Percentiles rank a stretch among this genome's conserved stretches.
Evolutionary conservation across 345 rosid genomes (phyloP).

Genomic region (Eucalyptus albens): DNA sequence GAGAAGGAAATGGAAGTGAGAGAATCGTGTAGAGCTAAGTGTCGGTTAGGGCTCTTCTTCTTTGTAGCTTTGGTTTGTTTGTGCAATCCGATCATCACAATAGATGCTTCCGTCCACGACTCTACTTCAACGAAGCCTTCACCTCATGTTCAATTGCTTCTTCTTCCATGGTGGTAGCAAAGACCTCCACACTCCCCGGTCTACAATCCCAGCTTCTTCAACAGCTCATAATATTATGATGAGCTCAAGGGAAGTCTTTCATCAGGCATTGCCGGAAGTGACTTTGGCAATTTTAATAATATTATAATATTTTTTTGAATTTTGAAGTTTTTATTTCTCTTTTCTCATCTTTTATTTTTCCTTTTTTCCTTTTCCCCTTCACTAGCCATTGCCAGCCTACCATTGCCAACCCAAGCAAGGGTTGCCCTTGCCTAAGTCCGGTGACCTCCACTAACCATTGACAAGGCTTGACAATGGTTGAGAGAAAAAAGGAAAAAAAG

Average conservation of each 20-base stretch:
- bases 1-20: neutral
- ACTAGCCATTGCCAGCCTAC: too few species aligned
- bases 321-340: too few species aligned
- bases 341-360: too few species aligned
- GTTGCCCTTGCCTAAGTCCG: too few species aligned
- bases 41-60: neutral
- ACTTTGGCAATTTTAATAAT: too few species aligned
- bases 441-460: too few species aligned
- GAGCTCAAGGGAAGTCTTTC: slow-evolving; percentile 52
- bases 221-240: slow-evolving; percentile 10
- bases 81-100: slow-evolving; percentile 2
- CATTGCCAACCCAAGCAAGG: too few species aligned
- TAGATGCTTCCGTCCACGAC: slow-evolving; percentile 53
- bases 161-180: slow-evolving; percentile 89
- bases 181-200: slow-evolving; percentile 73
- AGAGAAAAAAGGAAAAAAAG: too few species aligned
- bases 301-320: too few species aligned
- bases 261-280: slow-evolving; percentile 24
- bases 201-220: neutral
- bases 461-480: too few species aligned
- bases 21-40: neutral
- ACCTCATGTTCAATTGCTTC: slow-evolving; percentile 41
- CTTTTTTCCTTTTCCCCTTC: too few species aligned
- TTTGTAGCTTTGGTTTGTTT: neutral
- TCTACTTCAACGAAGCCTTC: slow-evolving; percentile 48